These are phyloP conservation scores for Arctium lappa DNA, from an alignment of 129 eudicot genomes.

Conservation along the genomic window DNA sequence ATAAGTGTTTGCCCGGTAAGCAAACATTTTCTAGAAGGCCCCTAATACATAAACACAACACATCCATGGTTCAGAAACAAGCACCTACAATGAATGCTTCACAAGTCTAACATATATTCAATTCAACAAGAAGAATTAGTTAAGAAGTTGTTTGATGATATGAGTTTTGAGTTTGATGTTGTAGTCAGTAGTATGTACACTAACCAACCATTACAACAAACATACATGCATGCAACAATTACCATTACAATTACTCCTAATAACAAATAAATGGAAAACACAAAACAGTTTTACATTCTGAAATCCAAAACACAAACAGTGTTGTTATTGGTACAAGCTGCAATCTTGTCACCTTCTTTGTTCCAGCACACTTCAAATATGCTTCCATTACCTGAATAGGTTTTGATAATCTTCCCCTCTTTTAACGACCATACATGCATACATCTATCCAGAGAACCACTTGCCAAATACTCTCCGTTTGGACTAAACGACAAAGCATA, in stretches of 20 bases:
- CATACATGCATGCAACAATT: not conserved
- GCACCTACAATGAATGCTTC: not conserved
- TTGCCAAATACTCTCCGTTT: conserved; percentile 55
- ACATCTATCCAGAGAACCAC: conserved; percentile 46
- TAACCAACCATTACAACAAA: conserved; percentile 1
- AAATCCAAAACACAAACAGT: conserved; percentile 42
- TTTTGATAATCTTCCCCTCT: conserved; percentile 46
- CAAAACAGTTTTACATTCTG: conserved; percentile 23
- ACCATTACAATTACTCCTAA: not conserved
- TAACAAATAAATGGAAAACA: not conserved
- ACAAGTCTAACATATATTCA: not conserved
- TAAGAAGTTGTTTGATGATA: not conserved
- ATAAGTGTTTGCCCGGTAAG: too few species aligned
- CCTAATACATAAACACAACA: not conserved
- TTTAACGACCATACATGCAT: conserved; percentile 54
- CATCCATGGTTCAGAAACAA: not conserved
- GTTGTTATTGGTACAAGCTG: conserved; percentile 40
- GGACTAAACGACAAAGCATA: conserved; percentile 59
- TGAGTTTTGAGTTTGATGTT: not conserved
- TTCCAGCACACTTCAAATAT: conserved; percentile 59
- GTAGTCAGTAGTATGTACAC: not conserved
- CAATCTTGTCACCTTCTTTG: conserved; percentile 54
- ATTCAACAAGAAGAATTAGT: not conserved
- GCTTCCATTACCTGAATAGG: conserved; percentile 39
- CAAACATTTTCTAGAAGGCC: not conserved